These are phyloP conservation scores for Aspergillus saccharolyticus DNA, from an alignment of 495 filamentous ascomycete genomes.

Conservation along the genomic window DNA sequence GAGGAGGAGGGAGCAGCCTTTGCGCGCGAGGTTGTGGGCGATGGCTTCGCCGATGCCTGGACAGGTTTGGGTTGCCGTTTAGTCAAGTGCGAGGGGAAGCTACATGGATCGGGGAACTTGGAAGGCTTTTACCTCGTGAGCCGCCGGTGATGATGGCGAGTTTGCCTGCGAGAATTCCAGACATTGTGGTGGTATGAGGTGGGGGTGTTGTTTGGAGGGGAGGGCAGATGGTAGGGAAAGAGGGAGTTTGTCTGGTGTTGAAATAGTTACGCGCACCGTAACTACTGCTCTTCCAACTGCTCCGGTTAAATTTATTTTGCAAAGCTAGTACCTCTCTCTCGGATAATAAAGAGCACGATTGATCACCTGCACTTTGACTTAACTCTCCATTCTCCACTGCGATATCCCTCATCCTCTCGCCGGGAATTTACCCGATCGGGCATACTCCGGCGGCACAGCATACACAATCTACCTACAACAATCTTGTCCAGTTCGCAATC, in stretches of 20 bases:
- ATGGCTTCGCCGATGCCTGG: conserved; percentile 85
- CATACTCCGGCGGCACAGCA: conserved; percentile 3
- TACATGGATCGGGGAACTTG: too few relatives aligned
- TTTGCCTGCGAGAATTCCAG: conserved; percentile 54
- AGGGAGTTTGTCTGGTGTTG: too few relatives aligned
- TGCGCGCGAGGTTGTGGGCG: conserved; percentile 68
- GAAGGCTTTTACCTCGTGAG: conserved; percentile 54
- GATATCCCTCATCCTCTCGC: not conserved
- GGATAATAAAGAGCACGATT: not conserved
- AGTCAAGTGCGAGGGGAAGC: not conserved
- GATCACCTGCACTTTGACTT: not conserved
- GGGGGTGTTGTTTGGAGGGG: conserved; percentile 13
- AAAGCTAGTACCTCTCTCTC: too few relatives aligned
- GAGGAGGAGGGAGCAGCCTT: conserved; percentile 64
- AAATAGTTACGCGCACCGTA: not conserved
- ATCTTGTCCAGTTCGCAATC: too few relatives aligned
- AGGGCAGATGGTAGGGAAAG: not conserved
- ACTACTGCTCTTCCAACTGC: not conserved
- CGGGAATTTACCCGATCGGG: conserved; percentile 18
- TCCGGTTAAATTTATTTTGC: not conserved
- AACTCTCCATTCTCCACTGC: not conserved
- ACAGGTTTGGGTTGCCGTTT: not conserved
- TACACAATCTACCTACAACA: too few relatives aligned
- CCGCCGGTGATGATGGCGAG: conserved; percentile 74
- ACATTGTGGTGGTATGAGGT: too few relatives aligned